Evolutionary conservation across 2,329 filamentous ascomycete genomes (phyloP).

Genomic region (Helotiales sp.): DNA sequence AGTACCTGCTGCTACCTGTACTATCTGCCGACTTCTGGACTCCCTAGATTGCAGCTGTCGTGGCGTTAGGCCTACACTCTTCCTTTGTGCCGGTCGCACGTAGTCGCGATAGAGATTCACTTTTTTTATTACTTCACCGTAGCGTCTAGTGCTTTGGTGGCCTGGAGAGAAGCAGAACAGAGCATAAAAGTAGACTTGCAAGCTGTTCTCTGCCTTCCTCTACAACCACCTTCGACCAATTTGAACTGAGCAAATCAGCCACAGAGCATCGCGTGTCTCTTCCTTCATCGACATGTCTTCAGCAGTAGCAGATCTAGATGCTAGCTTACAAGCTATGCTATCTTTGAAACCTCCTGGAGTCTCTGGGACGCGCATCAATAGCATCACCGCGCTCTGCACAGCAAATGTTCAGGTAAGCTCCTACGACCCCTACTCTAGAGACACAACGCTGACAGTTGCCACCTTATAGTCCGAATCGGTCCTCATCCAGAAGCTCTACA

Average conservation of each 20-base stretch:
- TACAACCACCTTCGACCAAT: constrained; percentile 19
- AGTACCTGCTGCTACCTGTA: constrained; percentile 23
- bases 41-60: constrained; percentile 18
- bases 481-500: constrained; percentile 94
- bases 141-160: constrained; percentile 30
- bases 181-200: constrained; percentile 34
- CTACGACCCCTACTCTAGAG: constrained; percentile 29
- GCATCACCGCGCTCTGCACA: constrained; percentile 85
- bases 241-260: constrained; percentile 25
- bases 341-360: constrained; percentile 91
- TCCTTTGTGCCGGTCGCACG: constrained; percentile 32
- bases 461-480: constrained; percentile 82
- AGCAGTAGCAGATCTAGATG: constrained; percentile 88
- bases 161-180: constrained; percentile 21
- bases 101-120: constrained; percentile 36
- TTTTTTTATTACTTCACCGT: constrained; percentile 34
- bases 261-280: constrained; percentile 23
- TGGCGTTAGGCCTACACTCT: neutral
- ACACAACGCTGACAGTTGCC: constrained; percentile 26
- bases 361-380: constrained; percentile 87
- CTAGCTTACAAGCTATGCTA: constrained; percentile 89
- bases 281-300: constrained; percentile 66
- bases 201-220: constrained; percentile 23
- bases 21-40: constrained; percentile 17
- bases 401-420: constrained; percentile 84